Evolutionary conservation across 2,329 filamentous ascomycete species (phyloP).

Genomic region (Epichloe uncinata): DNA sequence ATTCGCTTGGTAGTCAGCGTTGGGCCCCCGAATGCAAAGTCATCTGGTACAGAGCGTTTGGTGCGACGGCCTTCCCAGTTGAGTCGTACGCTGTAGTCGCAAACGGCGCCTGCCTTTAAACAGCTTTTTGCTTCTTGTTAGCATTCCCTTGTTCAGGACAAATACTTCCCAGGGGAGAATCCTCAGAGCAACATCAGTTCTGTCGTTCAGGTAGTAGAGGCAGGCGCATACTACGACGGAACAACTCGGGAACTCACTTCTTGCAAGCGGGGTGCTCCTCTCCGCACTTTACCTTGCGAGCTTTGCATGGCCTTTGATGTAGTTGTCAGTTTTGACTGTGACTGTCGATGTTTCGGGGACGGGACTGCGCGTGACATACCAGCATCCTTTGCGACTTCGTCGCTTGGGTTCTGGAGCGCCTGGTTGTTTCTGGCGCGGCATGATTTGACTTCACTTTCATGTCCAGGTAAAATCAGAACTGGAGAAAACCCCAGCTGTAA

Average conservation of each 20-base stretch:
- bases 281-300: conserved; percentile 60
- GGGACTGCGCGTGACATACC: conserved; percentile 17
- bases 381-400: conserved; percentile 32
- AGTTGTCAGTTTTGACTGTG: background rate
- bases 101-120: conserved; percentile 54
- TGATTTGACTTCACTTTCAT: conserved; percentile 9
- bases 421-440: conserved; percentile 30
- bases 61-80: conserved; percentile 60
- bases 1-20: background rate
- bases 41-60: conserved; percentile 7
- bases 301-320: conserved; percentile 57
- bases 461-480: background rate
- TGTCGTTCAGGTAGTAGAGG: background rate
- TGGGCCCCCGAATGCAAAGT: background rate
- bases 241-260: conserved; percentile 32
- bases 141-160: background rate
- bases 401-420: conserved; percentile 30
- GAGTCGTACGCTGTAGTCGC: conserved; percentile 69
- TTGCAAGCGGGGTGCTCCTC: conserved; percentile 61
- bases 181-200: background rate
- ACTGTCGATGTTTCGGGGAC: background rate
- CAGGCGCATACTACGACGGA: background rate
- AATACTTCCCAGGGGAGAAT: too few relatives aligned
- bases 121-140: conserved; percentile 30
- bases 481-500: background rate